Evolutionary conservation across 768 basidiomycete genomes (phyloP), one percentile per base, ranked within the genome.

Genomic region (Gloeopeniophorella convolvens): DNA sequence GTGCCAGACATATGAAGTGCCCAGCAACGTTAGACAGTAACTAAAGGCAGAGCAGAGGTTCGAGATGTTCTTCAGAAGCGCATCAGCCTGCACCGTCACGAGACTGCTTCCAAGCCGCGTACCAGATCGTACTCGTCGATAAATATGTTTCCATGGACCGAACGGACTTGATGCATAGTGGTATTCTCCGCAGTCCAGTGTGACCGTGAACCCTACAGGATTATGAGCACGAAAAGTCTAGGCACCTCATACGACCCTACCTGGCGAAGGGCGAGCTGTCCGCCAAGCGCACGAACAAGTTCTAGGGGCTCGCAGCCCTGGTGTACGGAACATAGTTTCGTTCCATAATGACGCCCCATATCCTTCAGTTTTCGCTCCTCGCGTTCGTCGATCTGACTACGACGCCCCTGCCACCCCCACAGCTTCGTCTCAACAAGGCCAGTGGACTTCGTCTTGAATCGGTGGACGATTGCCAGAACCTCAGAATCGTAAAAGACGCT

Each of bases 1-100:
- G 62, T 89, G 72, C 89, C 90, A 92, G 28, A 91, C 78, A 57
- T 88, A 90, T 31, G 84, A 68, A 2, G 79, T 78, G 30, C 79
- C 79, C 52, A 91, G 67, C 39, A 90, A 70, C 3, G 82, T 77
- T 30, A 89, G 56, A 58, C 86, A 89, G 63, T 85, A 90, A 58
- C 85, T 88, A 65, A 81, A 91, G n/a, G 76, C 89, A 9, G 89
- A 90, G 62, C 89, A 91, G 1, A 92, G 68, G 60, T 85, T 87
- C 51, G 70, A 75, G 56, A 83, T 67, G 48, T 64, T 71, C 85
- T 84, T 56, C 24, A 10, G 20, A 21, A 3, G 21, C 45, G 31
- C 51, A 42, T 45, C 45, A 48, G 51, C 21, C 27, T 40, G 28
- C 7, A 10, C 36, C 13, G 24, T 43, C 7, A 34, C 44, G 28